These are phyloP conservation scores for Boletus rubroflammeus DNA, from an alignment of 768 basidiomycete species.

Conservation along the genomic window DNA sequence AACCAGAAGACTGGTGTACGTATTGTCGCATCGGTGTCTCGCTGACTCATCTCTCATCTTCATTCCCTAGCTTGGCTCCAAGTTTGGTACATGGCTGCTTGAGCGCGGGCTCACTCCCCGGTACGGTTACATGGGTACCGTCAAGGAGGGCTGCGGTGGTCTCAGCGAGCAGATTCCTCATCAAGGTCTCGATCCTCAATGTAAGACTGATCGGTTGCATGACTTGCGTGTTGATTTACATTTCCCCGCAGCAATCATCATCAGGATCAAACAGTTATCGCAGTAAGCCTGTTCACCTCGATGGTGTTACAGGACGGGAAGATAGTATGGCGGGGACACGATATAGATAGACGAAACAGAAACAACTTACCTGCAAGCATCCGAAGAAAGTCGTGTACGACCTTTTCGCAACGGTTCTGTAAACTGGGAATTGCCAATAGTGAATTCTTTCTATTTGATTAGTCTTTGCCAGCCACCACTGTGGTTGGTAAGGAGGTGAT, in stretches of 20 bases:
- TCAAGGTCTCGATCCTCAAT: conserved; percentile 77
- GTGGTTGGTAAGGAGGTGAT: too few relatives aligned
- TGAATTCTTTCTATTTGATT: background rate
- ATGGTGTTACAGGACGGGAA: background rate
- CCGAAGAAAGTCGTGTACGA: background rate
- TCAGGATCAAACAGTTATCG: conserved; percentile 42
- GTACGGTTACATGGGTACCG: conserved; percentile 77
- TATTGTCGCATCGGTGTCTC: background rate
- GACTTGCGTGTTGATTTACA: background rate
- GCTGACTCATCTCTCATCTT: background rate
- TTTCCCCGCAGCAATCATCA: conserved; percentile 39
- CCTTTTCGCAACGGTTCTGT: background rate
- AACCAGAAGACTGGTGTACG: conserved; percentile 85
- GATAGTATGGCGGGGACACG: background rate
- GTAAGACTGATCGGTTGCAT: conserved; percentile 40
- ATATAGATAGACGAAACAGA: background rate
- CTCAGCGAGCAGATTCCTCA: conserved; percentile 81
- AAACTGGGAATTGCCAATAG: background rate
- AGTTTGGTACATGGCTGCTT: conserved; percentile 82
- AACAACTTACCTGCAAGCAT: background rate
- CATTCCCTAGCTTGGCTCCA: conserved; percentile 58
- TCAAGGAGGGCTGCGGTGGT: conserved; percentile 73
- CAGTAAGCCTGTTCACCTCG: conserved; percentile 12
- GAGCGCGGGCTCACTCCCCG: conserved; percentile 78
- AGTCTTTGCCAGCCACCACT: too few relatives aligned